These are phyloP conservation scores for Penicillium turbatum DNA, from an alignment of 495 filamentous ascomycete genomes.

Conservation along the genomic window DNA sequence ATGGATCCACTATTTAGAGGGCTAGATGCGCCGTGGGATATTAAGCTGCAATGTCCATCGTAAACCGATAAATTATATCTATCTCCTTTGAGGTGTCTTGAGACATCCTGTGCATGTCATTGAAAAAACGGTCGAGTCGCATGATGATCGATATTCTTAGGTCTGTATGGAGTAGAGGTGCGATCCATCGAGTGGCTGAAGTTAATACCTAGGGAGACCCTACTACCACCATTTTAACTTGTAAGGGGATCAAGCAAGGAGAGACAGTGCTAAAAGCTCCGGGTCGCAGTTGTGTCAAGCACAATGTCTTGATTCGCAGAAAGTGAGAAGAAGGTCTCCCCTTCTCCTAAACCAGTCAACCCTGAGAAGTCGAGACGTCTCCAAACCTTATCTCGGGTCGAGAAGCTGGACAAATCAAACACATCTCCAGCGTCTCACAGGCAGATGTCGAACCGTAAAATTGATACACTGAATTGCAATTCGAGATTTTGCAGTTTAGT, in stretches of 20 bases:
- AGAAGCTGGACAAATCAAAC: slow-evolving; percentile 20
- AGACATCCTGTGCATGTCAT: slow-evolving; percentile 1
- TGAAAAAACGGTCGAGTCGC: slow-evolving; percentile 26
- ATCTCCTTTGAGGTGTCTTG: slow-evolving; percentile 2
- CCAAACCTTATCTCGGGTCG: slow-evolving; percentile 24
- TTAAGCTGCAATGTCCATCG: slow-evolving; percentile 2
- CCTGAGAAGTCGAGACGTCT: slow-evolving; percentile 18
- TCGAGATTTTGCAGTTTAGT: not conserved
- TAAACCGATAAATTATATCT: slow-evolving; percentile 1
- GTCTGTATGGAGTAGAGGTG: not conserved
- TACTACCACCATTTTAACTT: slow-evolving; percentile 2
- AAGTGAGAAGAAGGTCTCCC: not conserved
- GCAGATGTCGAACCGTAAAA: slow-evolving; percentile 2
- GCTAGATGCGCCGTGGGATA: not conserved
- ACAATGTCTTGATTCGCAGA: not conserved
- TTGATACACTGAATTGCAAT: not conserved
- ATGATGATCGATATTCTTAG: slow-evolving; percentile 8
- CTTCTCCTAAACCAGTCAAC: slow-evolving; percentile 7
- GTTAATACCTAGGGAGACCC: slow-evolving; percentile 13
- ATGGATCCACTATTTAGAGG: not conserved
- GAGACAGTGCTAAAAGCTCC: slow-evolving; percentile 11
- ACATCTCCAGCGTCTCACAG: slow-evolving; percentile 13
- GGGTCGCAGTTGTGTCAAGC: slow-evolving; percentile 7
- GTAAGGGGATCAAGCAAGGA: slow-evolving; percentile 24
- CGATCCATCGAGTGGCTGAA: slow-evolving; percentile 11